Percentiles rank a stretch among this genome's conserved stretches.
Evolutionary conservation across 1,139 yeast species (phyloP).

Genomic region (Yamadazyma jaroonii): DNA sequence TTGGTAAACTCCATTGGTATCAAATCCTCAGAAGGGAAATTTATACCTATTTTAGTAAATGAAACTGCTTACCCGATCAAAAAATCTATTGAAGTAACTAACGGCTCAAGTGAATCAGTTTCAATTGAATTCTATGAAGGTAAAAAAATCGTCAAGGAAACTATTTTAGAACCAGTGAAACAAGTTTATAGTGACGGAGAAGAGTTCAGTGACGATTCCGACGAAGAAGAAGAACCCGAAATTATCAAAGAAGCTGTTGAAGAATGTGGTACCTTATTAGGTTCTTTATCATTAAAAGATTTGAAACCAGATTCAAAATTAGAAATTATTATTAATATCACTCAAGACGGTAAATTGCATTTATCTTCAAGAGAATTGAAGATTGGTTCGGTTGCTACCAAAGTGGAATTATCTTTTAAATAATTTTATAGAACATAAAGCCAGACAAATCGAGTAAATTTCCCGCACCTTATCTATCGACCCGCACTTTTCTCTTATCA

Average conservation of each 20-base stretch:
- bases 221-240: conserved; percentile 61
- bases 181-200: conserved; percentile 30
- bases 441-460: neutral
- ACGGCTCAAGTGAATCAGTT: conserved; percentile 60
- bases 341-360: conserved; percentile 79
- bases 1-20: conserved; percentile 82
- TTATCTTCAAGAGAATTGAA: conserved; percentile 81
- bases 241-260: conserved; percentile 69
- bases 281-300: conserved; percentile 74
- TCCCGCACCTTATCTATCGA: neutral
- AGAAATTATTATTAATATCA: conserved; percentile 80
- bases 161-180: conserved; percentile 64
- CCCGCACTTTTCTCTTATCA: too few species aligned
- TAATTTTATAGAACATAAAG: conserved; percentile 5
- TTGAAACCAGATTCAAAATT: conserved; percentile 65
- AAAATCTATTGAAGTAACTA: conserved; percentile 64
- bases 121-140: conserved; percentile 82
- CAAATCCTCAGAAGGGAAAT: conserved; percentile 67
- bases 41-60: conserved; percentile 70
- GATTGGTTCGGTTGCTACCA: conserved; percentile 57
- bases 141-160: conserved; percentile 73
- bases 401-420: conserved; percentile 40
- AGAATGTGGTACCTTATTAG: conserved; percentile 73
- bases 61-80: conserved; percentile 94
- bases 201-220: conserved; percentile 27